Evolutionary conservation across 805 yeast species (phyloP).

Genomic region (Cyberlindnera maritima): DNA sequence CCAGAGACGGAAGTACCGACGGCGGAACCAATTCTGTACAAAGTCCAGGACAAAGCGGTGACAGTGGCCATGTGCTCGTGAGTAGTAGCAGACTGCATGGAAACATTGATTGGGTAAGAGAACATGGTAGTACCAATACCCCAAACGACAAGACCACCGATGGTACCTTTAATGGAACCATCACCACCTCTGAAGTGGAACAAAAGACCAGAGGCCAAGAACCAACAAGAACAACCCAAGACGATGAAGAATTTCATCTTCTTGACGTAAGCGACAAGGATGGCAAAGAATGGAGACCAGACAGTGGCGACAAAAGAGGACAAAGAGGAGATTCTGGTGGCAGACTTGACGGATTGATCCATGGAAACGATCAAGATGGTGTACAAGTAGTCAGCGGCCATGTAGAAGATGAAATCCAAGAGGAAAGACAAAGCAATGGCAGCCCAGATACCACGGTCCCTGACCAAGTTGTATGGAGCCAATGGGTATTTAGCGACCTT

Average conservation of each 20-base stretch:
- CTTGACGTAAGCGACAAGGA: constrained; percentile 44
- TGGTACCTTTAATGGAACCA: constrained; percentile 50
- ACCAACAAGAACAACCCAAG: constrained; percentile 58
- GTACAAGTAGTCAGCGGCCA: constrained; percentile 69
- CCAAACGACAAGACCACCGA: constrained; percentile 58
- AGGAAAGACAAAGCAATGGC: constrained; percentile 58
- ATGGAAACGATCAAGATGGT: constrained; percentile 65
- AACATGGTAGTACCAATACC: constrained; percentile 75
- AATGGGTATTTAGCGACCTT: constrained; percentile 57
- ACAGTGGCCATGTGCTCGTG: constrained; percentile 72
- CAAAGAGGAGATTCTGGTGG: constrained; percentile 58
- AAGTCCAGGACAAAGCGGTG: constrained; percentile 53
- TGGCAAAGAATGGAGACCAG: constrained; percentile 53
- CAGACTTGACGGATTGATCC: constrained; percentile 55
- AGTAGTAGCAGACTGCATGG: constrained; percentile 55
- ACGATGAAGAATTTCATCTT: constrained; percentile 57
- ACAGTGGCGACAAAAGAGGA: constrained; percentile 62
- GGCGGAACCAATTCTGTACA: constrained; percentile 62
- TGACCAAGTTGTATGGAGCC: constrained; percentile 54
- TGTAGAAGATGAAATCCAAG: constrained; percentile 59
- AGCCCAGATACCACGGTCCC: constrained; percentile 72
- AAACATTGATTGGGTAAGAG: constrained; percentile 66
- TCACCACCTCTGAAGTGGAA: constrained; percentile 55
- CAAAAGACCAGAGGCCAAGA: constrained; percentile 56
- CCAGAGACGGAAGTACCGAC: constrained; percentile 64